Evolutionary conservation across 805 yeast species (phyloP), one percentile per base, ranked within the genome.

Genomic region (Yamadazyma kitorensis): DNA sequence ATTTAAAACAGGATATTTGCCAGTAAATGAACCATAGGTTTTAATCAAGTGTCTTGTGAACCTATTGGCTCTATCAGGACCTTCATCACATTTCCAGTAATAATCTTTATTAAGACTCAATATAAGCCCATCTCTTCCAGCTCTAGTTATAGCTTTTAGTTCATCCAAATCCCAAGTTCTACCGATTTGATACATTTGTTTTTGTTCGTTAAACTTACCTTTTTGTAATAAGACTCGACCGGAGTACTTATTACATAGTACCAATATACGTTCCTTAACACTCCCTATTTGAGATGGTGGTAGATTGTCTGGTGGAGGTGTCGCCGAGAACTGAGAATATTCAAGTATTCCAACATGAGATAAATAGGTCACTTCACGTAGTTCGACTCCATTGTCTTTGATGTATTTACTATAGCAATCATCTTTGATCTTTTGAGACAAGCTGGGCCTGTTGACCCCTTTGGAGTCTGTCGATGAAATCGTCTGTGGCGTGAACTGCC

Each of bases 131-230:
- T 75, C 72, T 2, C 68, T 72, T 9, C 71, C 72, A 17, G 61
- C 71, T 36, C 74, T 68, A 20, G 79, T 78, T 2, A 89, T 56
- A 27, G 59, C 56, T 3, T 68, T 55, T 43, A 91, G 63, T 47
- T 86, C 94, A 40, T 76, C 84, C 48, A 91, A 62, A 42, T 78
- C 80, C 98, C 98, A 89, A 3, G 95, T 83, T 50, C 96, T 74
- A 20, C 98, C 98, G 33, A 89, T 86, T 59, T 89, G 97, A 48
- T 84, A 78, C 1, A 80, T 57, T 1, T 84, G 81, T 46, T 85
- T 84, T 23, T 48, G 52, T 7, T 74, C 65, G 47, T 83, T 82
- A 54, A 78, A 87, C 49, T 94, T 80, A 2, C 94, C 96, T 58
- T 91, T 89, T 54, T 88, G 96, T 9, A 89, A 48, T 37, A 80